phyloP scores from a whole-genome alignment of 2,329 filamentous ascomycete species.

The Ceratocystis ficicola region DNA sequence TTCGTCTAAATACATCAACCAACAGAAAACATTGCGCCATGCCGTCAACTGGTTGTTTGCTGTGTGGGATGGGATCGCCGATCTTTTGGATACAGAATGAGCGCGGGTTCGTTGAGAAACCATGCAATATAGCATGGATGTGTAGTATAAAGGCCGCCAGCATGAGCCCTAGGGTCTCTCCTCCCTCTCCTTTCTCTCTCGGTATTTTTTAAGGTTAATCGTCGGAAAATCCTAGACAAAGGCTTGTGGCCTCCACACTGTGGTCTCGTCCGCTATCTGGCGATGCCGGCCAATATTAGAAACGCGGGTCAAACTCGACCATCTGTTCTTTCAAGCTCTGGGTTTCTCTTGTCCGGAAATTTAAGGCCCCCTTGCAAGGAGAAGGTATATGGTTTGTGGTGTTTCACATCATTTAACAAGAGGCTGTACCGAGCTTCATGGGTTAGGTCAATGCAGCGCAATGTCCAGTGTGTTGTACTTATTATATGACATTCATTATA shows the following conservation, averaged over 20 bases:
- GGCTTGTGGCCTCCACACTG: not conserved
- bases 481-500: too few relatives aligned
- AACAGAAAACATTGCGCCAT: not conserved
- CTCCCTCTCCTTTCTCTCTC: not conserved
- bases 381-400: not conserved
- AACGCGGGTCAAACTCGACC: not conserved
- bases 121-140: too few relatives aligned
- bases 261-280: too few relatives aligned
- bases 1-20: not conserved
- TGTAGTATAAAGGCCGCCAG: too few relatives aligned
- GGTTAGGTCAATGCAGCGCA: not conserved
- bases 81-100: not conserved
- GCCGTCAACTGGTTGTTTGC: not conserved
- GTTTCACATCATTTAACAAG: not conserved
- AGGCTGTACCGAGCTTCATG: not conserved
- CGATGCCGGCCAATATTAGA: not conserved
- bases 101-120: too few relatives aligned
- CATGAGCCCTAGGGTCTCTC: too few relatives aligned
- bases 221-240: not conserved
- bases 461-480: too few relatives aligned
- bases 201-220: not conserved
- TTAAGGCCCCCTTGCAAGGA: not conserved
- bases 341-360: not conserved
- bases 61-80: not conserved
- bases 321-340: not conserved